Conservation (phyloP, 2,329 filamentous ascomycete species). For the Fusarium torulosum region DNA sequence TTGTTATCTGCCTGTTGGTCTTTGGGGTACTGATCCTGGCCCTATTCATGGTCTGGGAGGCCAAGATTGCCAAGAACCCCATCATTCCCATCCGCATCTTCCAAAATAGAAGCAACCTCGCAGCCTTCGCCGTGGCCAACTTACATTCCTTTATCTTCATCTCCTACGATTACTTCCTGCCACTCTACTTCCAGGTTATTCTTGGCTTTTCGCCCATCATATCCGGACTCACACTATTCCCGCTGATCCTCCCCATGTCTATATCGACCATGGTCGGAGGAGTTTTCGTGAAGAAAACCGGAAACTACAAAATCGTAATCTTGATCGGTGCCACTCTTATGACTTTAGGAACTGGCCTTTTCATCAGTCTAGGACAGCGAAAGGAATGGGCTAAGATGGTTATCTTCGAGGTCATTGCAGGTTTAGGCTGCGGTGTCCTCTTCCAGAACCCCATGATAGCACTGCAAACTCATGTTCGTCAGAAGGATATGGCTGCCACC, state of each 20-base stretch:
- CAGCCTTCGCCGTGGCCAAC: constrained; percentile 75
- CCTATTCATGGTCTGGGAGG: constrained; percentile 79
- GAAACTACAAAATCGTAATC: constrained; percentile 72
- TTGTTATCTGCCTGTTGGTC: constrained; percentile 80
- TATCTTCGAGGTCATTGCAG: constrained; percentile 72
- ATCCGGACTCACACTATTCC: constrained; percentile 80
- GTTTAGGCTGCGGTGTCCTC: constrained; percentile 73
- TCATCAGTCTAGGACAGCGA: constrained; percentile 69
- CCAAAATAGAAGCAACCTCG: constrained; percentile 72
- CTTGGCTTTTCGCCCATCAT: constrained; percentile 75
- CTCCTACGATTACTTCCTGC: constrained; percentile 80
- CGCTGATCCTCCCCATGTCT: constrained; percentile 75
- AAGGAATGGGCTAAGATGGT: constrained; percentile 66
- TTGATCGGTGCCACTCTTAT: constrained; percentile 68
- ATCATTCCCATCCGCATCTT: constrained; percentile 83
- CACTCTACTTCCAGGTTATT: constrained; percentile 85
- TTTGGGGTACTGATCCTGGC: constrained; percentile 74
- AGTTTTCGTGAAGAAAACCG: constrained; percentile 70
- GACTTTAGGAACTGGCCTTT: constrained; percentile 73
- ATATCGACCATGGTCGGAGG: constrained; percentile 69
- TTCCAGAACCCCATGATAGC: constrained; percentile 79
- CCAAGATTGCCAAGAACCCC: constrained; percentile 78
- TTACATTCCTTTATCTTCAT: constrained; percentile 83
- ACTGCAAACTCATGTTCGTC: constrained; percentile 72
- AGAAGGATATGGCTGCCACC: constrained; percentile 72